phyloP scores from a whole-genome alignment of 2,329 filamentous ascomycete species.

The Xylariaceae sp. region DNA sequence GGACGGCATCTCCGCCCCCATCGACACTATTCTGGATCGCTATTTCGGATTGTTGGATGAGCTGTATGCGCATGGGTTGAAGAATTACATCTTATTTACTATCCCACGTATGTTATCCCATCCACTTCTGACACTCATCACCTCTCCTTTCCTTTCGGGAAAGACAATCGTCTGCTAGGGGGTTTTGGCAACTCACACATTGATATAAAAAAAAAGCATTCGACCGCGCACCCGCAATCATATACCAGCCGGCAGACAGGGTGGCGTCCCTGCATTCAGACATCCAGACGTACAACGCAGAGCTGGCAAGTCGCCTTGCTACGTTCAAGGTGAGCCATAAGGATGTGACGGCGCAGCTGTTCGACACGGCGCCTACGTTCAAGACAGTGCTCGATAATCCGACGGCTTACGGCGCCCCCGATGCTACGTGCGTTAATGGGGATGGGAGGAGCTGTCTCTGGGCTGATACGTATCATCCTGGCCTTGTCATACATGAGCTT shows the following conservation, averaged over 20 bases:
- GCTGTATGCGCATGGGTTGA: slow-evolving; percentile 27
- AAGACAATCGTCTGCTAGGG: too few species aligned
- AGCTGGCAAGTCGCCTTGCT: slow-evolving; percentile 23
- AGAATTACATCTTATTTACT: slow-evolving; percentile 31
- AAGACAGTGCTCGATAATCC: slow-evolving; percentile 27
- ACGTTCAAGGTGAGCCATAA: slow-evolving; percentile 23
- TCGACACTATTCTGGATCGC: slow-evolving; percentile 24
- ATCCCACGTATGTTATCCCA: slow-evolving; percentile 27
- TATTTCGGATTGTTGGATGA: slow-evolving; percentile 30
- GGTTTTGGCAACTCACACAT: too few species aligned
- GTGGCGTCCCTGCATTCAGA: slow-evolving; percentile 29
- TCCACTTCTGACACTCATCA: background rate
- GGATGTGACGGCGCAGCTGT: slow-evolving; percentile 25
- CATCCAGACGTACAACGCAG: slow-evolving; percentile 30
- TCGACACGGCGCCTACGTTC: slow-evolving; percentile 30
- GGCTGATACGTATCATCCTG: slow-evolving; percentile 31
- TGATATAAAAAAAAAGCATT: slow-evolving; percentile 27
- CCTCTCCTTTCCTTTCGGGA: background rate
- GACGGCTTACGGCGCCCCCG: slow-evolving; percentile 31
- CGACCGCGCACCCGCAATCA: slow-evolving; percentile 28
- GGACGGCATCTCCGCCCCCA: slow-evolving; percentile 31
- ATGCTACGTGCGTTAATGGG: slow-evolving; percentile 28
- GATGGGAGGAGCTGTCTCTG: slow-evolving; percentile 32
- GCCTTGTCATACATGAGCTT: slow-evolving; percentile 28
- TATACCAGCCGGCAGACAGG: slow-evolving; percentile 7